Evolutionary conservation across 2,329 filamentous ascomycete species (phyloP), one percentile per base, ranked within the genome.

Genomic region (Bipolaris cookei): DNA sequence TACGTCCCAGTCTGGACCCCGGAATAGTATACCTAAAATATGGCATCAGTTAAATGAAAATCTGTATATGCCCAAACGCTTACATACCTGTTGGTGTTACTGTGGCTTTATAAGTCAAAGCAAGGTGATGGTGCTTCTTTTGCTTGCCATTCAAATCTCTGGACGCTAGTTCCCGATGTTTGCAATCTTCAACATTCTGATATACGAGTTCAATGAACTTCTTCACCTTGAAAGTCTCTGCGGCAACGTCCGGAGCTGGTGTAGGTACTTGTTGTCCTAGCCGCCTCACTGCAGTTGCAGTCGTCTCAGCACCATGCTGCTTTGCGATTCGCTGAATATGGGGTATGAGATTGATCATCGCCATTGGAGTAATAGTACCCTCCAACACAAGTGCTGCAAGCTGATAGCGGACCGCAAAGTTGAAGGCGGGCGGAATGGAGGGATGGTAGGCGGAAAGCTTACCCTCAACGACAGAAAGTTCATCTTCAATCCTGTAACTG

Each of bases 251-350:
- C 4, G 65, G 69, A 16, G 57, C 56, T 6, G 66, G 67, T 7
- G 59, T 69, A 1, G 63, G 61, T 16, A 72, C 54, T 32, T 68
- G 64, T 84, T 86, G 67, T 87, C 83, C 71, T 91, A 90, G 50
- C 90, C 89, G 47, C 80, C 82, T 66, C 91, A 92, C 7, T 84
- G 82, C 0, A 91, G 86, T 1, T 88, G 84, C 85, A 85, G 30
- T 83, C 82, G 69, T 90, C 87, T 1, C 83, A 74, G 48, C 73
- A 66, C 20, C 79, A 76, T 14, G 75, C 74, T 56, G 73, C 68
- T 21, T 78, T 64, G 65, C 75, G 65, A 38, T 65, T 55, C 6
- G 60, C 61, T 13, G 65, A 48, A 53, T 71, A 63, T 10, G 68
- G 67, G 56, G 62, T 16, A 72, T 39, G 5, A 72, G 14, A 10